Percentiles rank a stretch among this genome's conserved stretches.
Conservation (phyloP, 805 yeast genomes). For the Ogataea haglerorum region DNA sequence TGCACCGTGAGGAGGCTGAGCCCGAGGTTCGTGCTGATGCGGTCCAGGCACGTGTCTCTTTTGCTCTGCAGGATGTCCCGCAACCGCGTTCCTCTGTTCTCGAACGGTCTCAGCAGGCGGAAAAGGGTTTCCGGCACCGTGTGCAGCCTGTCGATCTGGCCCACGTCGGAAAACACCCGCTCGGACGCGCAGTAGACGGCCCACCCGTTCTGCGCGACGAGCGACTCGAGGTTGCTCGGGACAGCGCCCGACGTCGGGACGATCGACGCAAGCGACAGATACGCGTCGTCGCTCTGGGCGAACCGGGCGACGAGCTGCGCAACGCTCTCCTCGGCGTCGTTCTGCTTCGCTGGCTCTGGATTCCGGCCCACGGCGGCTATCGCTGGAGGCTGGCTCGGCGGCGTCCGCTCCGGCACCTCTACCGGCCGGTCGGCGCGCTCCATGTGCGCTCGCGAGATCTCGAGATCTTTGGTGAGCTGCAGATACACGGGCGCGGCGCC, state of each 20-base stretch:
- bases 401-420: background rate
- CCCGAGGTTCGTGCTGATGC: constrained; percentile 8
- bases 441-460: constrained; percentile 19
- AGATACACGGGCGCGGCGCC: constrained; percentile 8
- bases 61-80: constrained; percentile 1
- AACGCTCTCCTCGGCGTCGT: too few relatives aligned
- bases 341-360: too few relatives aligned
- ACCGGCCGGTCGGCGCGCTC: background rate
- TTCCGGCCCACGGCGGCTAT: too few relatives aligned
- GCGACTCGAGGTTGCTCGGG: background rate
- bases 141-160: background rate
- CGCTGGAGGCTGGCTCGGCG: too few relatives aligned
- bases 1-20: constrained; percentile 10
- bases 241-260: background rate
- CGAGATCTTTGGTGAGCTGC: constrained; percentile 19
- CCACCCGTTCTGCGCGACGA: constrained; percentile 10
- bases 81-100: background rate
- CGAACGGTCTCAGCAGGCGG: constrained; percentile 5
- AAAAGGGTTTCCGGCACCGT: background rate
- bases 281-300: too few relatives aligned
- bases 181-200: constrained; percentile 11
- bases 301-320: too few relatives aligned
- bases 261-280: background rate
- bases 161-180: constrained; percentile 14
- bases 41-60: background rate